A percentile compares a stretch with the other conserved stretches of the same genome.
These are phyloP conservation scores for Emmonsia crescens DNA, from an alignment of 2,329 filamentous ascomycete species.

Conservation along the genomic window DNA sequence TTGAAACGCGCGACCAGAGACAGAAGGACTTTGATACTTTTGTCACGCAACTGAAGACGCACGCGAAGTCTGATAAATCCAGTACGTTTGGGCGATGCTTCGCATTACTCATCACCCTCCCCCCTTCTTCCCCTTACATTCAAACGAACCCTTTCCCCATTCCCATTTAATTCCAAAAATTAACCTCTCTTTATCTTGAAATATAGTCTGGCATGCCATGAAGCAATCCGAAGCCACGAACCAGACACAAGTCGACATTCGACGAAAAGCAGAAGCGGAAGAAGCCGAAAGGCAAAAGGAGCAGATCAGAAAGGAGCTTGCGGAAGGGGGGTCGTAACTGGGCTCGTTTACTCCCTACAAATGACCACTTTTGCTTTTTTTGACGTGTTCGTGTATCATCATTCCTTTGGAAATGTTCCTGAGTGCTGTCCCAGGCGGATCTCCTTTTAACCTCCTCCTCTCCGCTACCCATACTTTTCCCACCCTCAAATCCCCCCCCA, in stretches of 20 bases:
- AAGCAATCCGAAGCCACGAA: constrained; percentile 28
- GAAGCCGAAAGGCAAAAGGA: constrained; percentile 26
- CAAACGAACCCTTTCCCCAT: too few relatives aligned
- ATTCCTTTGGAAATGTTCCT: too few relatives aligned
- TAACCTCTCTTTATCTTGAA: neutral
- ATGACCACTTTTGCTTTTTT: neutral
- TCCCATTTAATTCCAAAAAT: neutral
- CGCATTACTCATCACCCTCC: neutral
- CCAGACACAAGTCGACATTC: constrained; percentile 17
- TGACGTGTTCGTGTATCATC: neutral
- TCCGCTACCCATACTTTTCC: too few relatives aligned
- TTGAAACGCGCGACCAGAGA: constrained; percentile 65
- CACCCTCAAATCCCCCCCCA: too few relatives aligned
- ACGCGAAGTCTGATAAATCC: constrained; percentile 81
- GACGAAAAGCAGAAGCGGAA: constrained; percentile 21
- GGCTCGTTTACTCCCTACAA: neutral
- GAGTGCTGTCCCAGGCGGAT: too few relatives aligned
- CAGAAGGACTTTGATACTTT: constrained; percentile 87
- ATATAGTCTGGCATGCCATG: constrained; percentile 26
- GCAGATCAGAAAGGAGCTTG: constrained; percentile 31
- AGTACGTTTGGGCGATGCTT: constrained; percentile 45
- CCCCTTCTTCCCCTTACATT: neutral
- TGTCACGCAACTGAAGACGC: constrained; percentile 70
- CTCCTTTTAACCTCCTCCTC: too few relatives aligned
- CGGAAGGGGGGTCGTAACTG: constrained; percentile 24